Percentiles rank a stretch among this genome's conserved stretches.
Evolutionary conservation across 2,329 filamentous ascomycete genomes (phyloP).

Genomic region (Fusarium liriodendri): DNA sequence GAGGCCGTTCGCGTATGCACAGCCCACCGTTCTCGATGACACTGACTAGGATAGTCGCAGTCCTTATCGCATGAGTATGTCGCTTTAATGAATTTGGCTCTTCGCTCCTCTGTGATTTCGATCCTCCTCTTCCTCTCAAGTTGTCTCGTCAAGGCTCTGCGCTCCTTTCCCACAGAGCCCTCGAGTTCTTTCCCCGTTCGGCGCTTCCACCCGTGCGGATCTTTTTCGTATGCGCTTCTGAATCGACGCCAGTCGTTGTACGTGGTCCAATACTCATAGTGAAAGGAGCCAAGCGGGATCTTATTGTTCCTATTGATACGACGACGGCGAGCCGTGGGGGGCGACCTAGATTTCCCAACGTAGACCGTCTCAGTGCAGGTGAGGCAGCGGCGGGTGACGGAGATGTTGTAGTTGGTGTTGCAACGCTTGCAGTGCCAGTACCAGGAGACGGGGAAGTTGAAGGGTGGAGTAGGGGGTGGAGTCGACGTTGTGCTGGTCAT

Average conservation of each 20-base stretch:
- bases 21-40: constrained; percentile 18
- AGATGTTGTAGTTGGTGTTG: constrained; percentile 33
- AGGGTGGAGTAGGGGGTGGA: constrained; percentile 4
- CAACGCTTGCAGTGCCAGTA: constrained; percentile 51
- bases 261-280: constrained; percentile 47
- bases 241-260: constrained; percentile 47
- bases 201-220: constrained; percentile 13
- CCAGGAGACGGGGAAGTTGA: constrained; percentile 32
- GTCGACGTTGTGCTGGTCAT: neutral
- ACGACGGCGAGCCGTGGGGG: neutral
- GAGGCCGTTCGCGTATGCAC: neutral
- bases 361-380: neutral
- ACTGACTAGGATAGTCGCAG: constrained; percentile 42
- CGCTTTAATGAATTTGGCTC: constrained; percentile 4
- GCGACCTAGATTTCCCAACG: neutral
- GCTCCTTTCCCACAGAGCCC: neutral
- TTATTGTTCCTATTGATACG: neutral
- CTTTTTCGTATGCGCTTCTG: neutral
- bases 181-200: constrained; percentile 1
- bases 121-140: neutral
- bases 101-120: neutral
- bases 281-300: constrained; percentile 40
- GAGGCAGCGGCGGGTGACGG: constrained; percentile 29
- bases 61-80: constrained; percentile 35
- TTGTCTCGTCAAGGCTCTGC: neutral